Evolutionary conservation across 2,329 filamentous ascomycete species (phyloP).

Genomic region (Colletotrichum sp.): DNA sequence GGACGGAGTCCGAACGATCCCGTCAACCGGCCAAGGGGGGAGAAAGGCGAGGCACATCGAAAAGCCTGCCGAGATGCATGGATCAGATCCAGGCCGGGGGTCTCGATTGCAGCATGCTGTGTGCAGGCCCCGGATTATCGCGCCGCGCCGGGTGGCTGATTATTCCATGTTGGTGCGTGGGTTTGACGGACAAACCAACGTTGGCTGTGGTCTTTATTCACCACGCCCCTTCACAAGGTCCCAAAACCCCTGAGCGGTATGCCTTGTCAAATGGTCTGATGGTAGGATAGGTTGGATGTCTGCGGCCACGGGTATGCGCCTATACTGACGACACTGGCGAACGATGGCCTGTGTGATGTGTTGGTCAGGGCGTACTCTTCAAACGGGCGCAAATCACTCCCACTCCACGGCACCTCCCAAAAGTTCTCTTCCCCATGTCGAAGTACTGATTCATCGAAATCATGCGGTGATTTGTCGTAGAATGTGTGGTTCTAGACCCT

Average conservation of each 20-base stretch:
- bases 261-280: not conserved
- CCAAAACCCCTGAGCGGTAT: not conserved
- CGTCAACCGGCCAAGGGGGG: not conserved
- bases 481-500: not conserved
- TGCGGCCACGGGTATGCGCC: not conserved
- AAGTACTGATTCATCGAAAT: not conserved
- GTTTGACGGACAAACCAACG: not conserved
- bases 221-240: not conserved
- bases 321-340: not conserved
- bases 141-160: not conserved
- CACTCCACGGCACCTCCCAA: not conserved
- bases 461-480: not conserved
- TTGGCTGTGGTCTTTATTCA: not conserved
- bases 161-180: not conserved
- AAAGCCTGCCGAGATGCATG: not conserved
- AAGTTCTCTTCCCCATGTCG: not conserved
- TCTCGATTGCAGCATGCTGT: not conserved
- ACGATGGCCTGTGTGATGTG: not conserved
- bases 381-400: not conserved
- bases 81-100: not conserved
- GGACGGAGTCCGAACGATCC: not conserved
- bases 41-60: not conserved
- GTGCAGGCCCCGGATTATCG: not conserved
- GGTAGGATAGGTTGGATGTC: not conserved
- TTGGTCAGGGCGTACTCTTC: not conserved